Conservation (phyloP, 345 rosid genomes). For the Euclidium syriacum region DNA sequence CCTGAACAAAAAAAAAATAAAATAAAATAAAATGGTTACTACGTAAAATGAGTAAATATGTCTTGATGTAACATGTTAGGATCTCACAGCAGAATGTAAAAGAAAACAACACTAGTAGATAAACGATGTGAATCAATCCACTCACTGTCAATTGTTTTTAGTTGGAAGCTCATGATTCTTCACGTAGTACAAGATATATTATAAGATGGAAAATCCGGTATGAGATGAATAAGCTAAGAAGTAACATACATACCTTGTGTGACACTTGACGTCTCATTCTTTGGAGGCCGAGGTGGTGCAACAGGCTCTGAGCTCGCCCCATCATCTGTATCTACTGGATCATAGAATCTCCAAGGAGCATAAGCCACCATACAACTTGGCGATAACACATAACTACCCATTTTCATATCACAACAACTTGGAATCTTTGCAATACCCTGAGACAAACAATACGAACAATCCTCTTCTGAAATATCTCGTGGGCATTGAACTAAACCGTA, state of each 20-base stretch:
- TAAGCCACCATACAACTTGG: constrained; percentile 38
- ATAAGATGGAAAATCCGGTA: too few species aligned
- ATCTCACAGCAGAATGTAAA: too few species aligned
- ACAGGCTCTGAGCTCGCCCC: constrained; percentile 19
- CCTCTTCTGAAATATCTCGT: constrained; percentile 35
- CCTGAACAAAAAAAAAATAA: neutral
- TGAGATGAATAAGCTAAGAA: too few species aligned
- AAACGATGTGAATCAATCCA: too few species aligned
- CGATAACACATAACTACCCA: constrained; percentile 30
- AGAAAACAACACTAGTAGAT: too few species aligned
- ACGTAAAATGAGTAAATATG: neutral
- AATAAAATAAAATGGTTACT: neutral
- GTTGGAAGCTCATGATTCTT: too few species aligned
- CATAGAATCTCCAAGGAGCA: constrained; percentile 30
- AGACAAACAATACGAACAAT: constrained; percentile 39
- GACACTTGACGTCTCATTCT: constrained; percentile 8
- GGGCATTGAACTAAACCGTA: constrained; percentile 51
- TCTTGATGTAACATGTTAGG: neutral
- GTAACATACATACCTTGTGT: constrained; percentile 4
- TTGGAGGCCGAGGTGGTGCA: constrained; percentile 2
- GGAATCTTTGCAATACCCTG: constrained; percentile 12
- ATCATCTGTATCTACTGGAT: constrained; percentile 5
- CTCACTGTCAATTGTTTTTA: too few species aligned
- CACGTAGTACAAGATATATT: too few species aligned
- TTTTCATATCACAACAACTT: constrained; percentile 25